phyloP scores from a whole-genome alignment of 2,329 filamentous ascomycete species.

The Xylaria sp. region DNA sequence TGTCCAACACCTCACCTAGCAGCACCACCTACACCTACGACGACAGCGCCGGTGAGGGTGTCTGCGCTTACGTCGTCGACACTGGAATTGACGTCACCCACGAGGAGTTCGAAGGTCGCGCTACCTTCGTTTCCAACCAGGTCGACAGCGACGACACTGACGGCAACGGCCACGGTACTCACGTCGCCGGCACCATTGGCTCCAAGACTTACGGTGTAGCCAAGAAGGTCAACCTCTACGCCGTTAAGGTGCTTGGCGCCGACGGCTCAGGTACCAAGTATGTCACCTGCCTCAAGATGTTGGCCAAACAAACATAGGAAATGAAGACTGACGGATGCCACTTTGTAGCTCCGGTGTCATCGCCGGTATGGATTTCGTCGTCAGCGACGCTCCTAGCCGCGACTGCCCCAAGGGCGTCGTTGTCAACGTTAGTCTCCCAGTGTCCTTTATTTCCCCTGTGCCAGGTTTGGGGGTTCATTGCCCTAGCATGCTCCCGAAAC shows the following conservation, averaged over 20 bases:
- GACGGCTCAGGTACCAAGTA: constrained; percentile 44
- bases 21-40: constrained; percentile 57
- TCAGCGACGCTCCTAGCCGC: constrained; percentile 55
- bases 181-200: constrained; percentile 48
- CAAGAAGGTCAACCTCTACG: constrained; percentile 57
- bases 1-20: constrained; percentile 54
- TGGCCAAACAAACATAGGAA: background rate
- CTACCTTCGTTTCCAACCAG: constrained; percentile 48
- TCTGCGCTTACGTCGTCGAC: constrained; percentile 65
- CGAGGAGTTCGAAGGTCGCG: constrained; percentile 56
- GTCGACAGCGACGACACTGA: constrained; percentile 49
- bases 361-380: constrained; percentile 53
- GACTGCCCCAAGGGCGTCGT: constrained; percentile 56
- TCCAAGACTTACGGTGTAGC: constrained; percentile 58
- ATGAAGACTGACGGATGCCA: constrained; percentile 3
- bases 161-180: constrained; percentile 58
- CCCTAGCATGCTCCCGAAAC: no score
- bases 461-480: no score
- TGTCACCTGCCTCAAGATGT: constrained; percentile 40
- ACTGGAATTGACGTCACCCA: constrained; percentile 63
- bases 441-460: no score
- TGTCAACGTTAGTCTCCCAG: no score
- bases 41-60: constrained; percentile 53
- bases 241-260: constrained; percentile 58
- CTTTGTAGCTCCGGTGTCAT: constrained; percentile 44